A percentile compares a stretch with the other conserved stretches of the same genome.
Conservation (phyloP, 805 yeast genomes). For the Yarrowia porcina region DNA sequence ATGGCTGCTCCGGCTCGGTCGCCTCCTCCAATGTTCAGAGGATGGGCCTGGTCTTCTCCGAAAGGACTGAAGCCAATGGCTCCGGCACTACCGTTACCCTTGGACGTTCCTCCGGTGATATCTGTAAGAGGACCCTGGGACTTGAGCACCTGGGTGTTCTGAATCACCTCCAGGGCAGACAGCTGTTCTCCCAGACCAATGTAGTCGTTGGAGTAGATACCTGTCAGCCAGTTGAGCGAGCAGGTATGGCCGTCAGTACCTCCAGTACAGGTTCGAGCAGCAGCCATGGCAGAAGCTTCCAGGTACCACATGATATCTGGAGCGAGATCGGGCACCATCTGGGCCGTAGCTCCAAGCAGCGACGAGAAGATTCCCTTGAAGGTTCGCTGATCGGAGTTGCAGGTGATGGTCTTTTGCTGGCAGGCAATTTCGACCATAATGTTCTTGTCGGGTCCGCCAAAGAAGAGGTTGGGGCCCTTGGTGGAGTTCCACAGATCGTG, state of each 20-base stretch:
- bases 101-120: conserved; percentile 64
- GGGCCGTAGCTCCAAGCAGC: conserved; percentile 60
- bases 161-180: conserved; percentile 66
- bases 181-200: conserved; percentile 81
- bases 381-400: conserved; percentile 72
- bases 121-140: conserved; percentile 60
- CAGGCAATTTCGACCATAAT: conserved; percentile 73
- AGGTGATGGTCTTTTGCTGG: conserved; percentile 49
- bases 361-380: conserved; percentile 70
- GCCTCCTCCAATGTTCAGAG: conserved; percentile 29
- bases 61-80: conserved; percentile 10
- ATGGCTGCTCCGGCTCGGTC: conserved; percentile 33
- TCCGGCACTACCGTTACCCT: conserved; percentile 70
- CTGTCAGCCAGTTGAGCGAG: conserved; percentile 65
- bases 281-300: conserved; percentile 59
- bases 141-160: conserved; percentile 42
- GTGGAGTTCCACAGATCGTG: conserved; percentile 48
- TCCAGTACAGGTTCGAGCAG: conserved; percentile 76
- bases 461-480: conserved; percentile 45
- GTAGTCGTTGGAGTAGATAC: conserved; percentile 61
- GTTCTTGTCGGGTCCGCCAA: conserved; percentile 41
- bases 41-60: conserved; percentile 25
- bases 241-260: conserved; percentile 80
- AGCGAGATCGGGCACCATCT: conserved; percentile 51
- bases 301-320: conserved; percentile 48